These are phyloP conservation scores for Sphenostylis stenocarpa DNA, from an alignment of 306 rosid species.

Conservation along the genomic window DNA sequence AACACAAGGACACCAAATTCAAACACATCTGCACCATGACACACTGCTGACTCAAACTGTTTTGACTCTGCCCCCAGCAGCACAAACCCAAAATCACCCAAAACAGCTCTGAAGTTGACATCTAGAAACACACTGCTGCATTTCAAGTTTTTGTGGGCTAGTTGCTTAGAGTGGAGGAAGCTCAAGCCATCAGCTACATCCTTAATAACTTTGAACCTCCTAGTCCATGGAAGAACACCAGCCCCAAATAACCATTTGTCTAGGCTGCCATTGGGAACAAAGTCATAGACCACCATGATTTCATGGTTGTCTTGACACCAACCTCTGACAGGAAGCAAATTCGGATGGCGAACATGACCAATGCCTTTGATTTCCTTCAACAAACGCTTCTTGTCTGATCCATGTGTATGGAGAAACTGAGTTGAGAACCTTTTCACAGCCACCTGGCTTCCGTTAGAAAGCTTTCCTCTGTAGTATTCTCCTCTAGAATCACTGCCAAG, in stretches of 20 bases:
- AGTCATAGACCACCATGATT: conserved; percentile 62
- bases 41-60: conserved; percentile 57
- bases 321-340: conserved; percentile 63
- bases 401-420: conserved; percentile 53
- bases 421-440: conserved; percentile 67
- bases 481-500: conserved; percentile 65
- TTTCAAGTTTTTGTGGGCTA: conserved; percentile 81
- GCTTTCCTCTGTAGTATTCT: conserved; percentile 62
- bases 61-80: conserved; percentile 58
- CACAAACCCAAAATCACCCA: conserved; percentile 74
- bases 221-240: conserved; percentile 80
- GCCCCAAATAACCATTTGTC: conserved; percentile 80
- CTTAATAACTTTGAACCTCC: conserved; percentile 61
- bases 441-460: conserved; percentile 55
- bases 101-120: conserved; percentile 61
- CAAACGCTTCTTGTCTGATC: conserved; percentile 56
- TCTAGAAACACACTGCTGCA: conserved; percentile 74
- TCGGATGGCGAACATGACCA: conserved; percentile 63
- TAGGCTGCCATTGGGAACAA: conserved; percentile 65
- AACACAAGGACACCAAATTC: conserved; percentile 72
- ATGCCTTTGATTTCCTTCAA: conserved; percentile 62
- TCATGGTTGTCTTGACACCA: conserved; percentile 70
- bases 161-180: conserved; percentile 52
- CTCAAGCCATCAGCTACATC: conserved; percentile 63
- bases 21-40: conserved; percentile 63